Base-by-base conservation (phyloP, 73 alveolate genomes). In the Tetrahymena borealis region DNA sequence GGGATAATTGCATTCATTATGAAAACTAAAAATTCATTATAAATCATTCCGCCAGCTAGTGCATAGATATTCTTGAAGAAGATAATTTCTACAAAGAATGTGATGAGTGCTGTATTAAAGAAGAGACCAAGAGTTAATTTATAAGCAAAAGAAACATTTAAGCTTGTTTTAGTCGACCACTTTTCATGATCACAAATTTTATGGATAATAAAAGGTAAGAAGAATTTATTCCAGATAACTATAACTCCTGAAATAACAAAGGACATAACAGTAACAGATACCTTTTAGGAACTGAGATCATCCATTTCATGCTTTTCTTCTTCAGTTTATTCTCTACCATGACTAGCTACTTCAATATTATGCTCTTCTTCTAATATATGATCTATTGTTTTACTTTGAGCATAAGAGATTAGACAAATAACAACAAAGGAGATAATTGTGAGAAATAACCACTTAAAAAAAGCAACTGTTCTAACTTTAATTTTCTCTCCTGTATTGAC, bases 251-350 rank as follows among this genome's bases (percentile, higher is more conserved):
- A 93, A 35, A 93, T 93, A 16, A 60, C 85, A 60, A 60, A 60
- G n/a, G 93, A 93, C 38, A 79, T 33, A 93, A 79, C 40, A 38
- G 95, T 93, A 31, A 93, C 38, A 11, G 78, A 93, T 4, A 91
- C 92, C 32, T 79, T 85, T 60, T 93, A 60, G 13, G 35, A 24
- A 32, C 79, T 60, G 43, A 79, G 91, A 33, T 85, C 93, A 38
- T 93, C 95, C 7, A 39, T 90, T 78, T 93, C 41, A 35, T 93
- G 93, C 36, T 93, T 38, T 79, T 79, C 91, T 40, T 90, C 91
- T 93, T 93, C 95, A 93, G 95, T 92, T 40, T 79, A 78, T 93
- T 93, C 95, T 79, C 95, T 93, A 15, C 85, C 85, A 24, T 60
- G 18, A 9, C 85, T 60, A 10, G n/a, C 85, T 3, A 60, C 37